Conservation (phyloP, 2,329 filamentous ascomycete genomes). For the Fusarium tjaetaba region DNA sequence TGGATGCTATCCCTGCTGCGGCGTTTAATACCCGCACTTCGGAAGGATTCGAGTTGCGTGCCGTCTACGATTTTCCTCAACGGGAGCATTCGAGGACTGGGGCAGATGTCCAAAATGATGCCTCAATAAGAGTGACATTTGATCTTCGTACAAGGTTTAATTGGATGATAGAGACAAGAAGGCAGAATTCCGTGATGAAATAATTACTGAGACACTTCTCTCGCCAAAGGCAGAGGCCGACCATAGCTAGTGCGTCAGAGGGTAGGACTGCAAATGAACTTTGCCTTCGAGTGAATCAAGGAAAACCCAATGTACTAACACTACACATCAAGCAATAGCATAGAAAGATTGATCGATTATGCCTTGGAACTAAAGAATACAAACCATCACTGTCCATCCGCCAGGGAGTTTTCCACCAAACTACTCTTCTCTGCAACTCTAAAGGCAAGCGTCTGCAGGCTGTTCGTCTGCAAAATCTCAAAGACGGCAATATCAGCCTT, state of each 20-base stretch:
- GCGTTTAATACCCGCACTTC: background rate
- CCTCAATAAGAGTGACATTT: background rate
- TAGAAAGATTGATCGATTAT: fast-evolving
- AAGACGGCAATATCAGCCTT: background rate
- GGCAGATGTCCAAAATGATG: background rate
- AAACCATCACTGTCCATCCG: background rate
- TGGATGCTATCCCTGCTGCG: background rate
- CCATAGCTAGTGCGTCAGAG: background rate
- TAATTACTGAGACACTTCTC: background rate
- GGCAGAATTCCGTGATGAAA: background rate
- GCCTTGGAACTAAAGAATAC: background rate
- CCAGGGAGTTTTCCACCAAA: background rate
- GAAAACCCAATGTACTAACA: fast-evolving
- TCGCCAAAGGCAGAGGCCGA: background rate
- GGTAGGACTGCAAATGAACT: background rate
- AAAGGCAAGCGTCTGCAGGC: background rate
- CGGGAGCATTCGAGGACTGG: background rate
- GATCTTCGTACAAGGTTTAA: fast-evolving
- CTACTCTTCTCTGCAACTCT: background rate
- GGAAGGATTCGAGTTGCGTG: background rate
- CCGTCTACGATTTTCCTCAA: fast-evolving
- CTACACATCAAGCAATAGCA: background rate
- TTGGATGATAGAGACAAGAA: background rate
- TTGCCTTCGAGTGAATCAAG: background rate
- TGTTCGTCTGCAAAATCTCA: background rate